These are phyloP conservation scores for Pseudonectria foliicola DNA, from an alignment of 2,329 filamentous ascomycete genomes.

Conservation along the genomic window DNA sequence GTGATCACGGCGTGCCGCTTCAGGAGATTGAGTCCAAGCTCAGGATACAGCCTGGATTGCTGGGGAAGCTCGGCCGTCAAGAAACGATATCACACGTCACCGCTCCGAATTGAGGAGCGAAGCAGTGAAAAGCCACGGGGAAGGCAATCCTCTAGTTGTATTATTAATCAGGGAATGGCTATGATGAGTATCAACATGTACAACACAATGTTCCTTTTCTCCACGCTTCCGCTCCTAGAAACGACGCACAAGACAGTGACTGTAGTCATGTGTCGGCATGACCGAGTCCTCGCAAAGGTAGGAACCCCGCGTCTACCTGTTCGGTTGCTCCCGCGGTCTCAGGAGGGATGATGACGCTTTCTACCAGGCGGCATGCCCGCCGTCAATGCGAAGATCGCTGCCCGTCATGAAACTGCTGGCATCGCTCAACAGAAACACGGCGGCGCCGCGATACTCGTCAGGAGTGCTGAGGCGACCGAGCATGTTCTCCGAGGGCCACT, in stretches of 20 bases:
- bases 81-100: conserved; percentile 33
- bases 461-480: conserved; percentile 61
- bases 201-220: conserved; percentile 4
- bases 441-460: conserved; percentile 64
- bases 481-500: conserved; percentile 85
- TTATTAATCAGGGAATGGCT: conserved; percentile 3
- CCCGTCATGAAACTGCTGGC: conserved; percentile 71
- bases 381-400: conserved; percentile 62
- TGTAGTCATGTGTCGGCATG: no score
- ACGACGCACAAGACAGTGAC: neutral
- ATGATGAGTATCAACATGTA: conserved; percentile 10
- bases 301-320: no score
- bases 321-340: no score
- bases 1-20: conserved; percentile 30
- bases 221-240: conserved; percentile 7
- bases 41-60: conserved; percentile 37
- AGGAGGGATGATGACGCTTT: no score
- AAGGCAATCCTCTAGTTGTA: conserved; percentile 3
- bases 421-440: conserved; percentile 66
- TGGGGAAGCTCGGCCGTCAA: conserved; percentile 36
- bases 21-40: conserved; percentile 40
- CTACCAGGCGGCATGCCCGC: conserved; percentile 59
- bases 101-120: conserved; percentile 13
- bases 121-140: conserved; percentile 1
- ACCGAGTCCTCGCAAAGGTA: no score